Evolutionary conservation across 1,284 basidiomycete genomes (phyloP), one percentile per base, ranked within the genome.

Genomic region (Sporisorium graminicola): DNA sequence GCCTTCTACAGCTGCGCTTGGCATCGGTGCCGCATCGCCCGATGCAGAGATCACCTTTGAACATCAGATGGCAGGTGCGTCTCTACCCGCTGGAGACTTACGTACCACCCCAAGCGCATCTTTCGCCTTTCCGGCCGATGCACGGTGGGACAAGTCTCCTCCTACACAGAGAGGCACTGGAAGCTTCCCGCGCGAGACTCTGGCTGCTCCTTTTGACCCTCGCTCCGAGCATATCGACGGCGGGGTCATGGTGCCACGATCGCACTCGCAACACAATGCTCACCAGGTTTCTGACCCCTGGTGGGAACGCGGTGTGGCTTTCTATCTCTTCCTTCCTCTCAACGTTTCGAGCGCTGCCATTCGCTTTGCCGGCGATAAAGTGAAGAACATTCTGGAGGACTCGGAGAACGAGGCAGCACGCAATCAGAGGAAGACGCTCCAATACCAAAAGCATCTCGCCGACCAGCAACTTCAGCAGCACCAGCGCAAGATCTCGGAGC

Each of bases 241-340:
- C 8, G 22, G 18, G 14, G 29, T 44, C 4, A 14, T 29, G n/a
- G 29, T 49, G 5, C 44, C 50, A 0, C 58, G 58, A 12, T 40
- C 50, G 3, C 68, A 51, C 26, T 40, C 63, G 12, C 58, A 55
- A 5, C 50, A 50, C 47, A 40, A 22, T n/a, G 27, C 52, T 16
- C 73, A 76, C 43, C 70, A 58, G 24, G 55, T 74, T 43, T 67
- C 63, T 1, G 24, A 73, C 26, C 63, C 74, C 8, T 79, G 73
- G 74, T 79, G 71, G 71, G 70, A 79, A 44, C 63, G 69, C 22
- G 77, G 77, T 0, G 26, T 67, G 43, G 68, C 70, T 1, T 79
- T 76, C 64, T 79, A 79, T 50, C 73, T 79, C 40, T 79, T 79
- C 35, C 62, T 79, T 3, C 74, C 77, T 12, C 59, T 79, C 54